Conservation (phyloP, 2,329 filamentous ascomycete species). For the Penicillium janthinellum region DNA sequence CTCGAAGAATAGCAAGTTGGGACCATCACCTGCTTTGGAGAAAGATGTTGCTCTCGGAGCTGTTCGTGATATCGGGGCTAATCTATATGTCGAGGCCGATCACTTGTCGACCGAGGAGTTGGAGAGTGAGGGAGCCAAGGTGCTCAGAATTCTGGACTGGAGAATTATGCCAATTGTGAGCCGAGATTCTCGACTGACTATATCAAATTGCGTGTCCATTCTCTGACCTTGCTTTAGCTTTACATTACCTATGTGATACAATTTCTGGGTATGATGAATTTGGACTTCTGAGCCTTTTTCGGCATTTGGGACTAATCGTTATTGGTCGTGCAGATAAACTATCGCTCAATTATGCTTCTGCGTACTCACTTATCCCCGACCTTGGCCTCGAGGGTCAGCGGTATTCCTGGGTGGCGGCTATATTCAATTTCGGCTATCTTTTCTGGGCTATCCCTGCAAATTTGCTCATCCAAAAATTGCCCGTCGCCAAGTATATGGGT, state of each 20-base stretch:
- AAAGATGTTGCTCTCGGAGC: conserved; percentile 27
- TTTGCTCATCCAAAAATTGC: conserved; percentile 45
- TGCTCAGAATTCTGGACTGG: conserved; percentile 49
- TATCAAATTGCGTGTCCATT: background rate
- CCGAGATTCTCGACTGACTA: background rate
- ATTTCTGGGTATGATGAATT: conserved; percentile 41
- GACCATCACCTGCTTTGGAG: conserved; percentile 18
- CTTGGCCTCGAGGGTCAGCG: conserved; percentile 45
- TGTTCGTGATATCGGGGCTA: conserved; percentile 46
- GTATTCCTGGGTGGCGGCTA: conserved; percentile 50
- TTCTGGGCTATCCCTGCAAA: conserved; percentile 46
- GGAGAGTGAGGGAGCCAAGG: conserved; percentile 45
- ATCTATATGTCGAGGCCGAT: conserved; percentile 49
- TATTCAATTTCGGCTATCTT: conserved; percentile 50
- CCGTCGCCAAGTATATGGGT: conserved; percentile 47
- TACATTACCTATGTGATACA: conserved; percentile 50
- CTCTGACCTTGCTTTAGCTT: conserved; percentile 30
- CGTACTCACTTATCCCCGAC: conserved; percentile 47
- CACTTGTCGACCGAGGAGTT: conserved; percentile 49
- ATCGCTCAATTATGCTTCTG: conserved; percentile 41
- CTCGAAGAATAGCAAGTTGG: conserved; percentile 21
- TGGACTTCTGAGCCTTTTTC: background rate
- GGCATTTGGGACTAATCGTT: background rate
- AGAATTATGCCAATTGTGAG: conserved; percentile 51
- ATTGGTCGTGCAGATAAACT: conserved; percentile 27